Percentiles rank a stretch among this genome's conserved stretches.
phyloP scores from a whole-genome alignment of 2,329 filamentous ascomycete species.

The Sclerotinia minor region DNA sequence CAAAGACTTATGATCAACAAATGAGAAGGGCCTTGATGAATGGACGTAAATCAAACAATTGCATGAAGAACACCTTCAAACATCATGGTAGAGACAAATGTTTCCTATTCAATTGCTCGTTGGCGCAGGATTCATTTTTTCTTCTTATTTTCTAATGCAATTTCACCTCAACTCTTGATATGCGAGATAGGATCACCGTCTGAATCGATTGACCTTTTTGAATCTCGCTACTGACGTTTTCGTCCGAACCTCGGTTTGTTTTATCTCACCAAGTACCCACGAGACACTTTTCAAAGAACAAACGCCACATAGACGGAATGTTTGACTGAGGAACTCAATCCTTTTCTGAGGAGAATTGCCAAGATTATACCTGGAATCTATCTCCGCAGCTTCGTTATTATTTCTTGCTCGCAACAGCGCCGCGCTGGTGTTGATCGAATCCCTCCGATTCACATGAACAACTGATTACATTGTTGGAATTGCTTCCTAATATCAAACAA shows the following conservation, averaged over 20 bases:
- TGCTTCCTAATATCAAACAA: conserved; percentile 4
- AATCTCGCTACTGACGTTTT: background rate
- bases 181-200: background rate
- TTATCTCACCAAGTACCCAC: background rate
- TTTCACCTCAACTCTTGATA: background rate
- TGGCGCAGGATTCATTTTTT: background rate
- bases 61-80: background rate
- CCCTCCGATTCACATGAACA: background rate
- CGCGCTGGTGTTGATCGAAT: background rate
- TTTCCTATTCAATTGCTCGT: background rate
- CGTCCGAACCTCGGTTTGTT: background rate
- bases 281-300: background rate
- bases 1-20: background rate
- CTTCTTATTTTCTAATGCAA: background rate
- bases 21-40: background rate
- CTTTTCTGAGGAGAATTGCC: background rate
- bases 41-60: background rate
- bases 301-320: background rate
- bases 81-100: background rate
- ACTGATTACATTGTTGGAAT: background rate
- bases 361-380: background rate
- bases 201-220: background rate
- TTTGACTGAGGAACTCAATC: background rate
- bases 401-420: background rate
- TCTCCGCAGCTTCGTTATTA: background rate